Percentiles rank a stretch among this genome's conserved stretches.
These are phyloP conservation scores for Candida insectalens DNA, from an alignment of 805 yeast genomes.

Conservation along the genomic window DNA sequence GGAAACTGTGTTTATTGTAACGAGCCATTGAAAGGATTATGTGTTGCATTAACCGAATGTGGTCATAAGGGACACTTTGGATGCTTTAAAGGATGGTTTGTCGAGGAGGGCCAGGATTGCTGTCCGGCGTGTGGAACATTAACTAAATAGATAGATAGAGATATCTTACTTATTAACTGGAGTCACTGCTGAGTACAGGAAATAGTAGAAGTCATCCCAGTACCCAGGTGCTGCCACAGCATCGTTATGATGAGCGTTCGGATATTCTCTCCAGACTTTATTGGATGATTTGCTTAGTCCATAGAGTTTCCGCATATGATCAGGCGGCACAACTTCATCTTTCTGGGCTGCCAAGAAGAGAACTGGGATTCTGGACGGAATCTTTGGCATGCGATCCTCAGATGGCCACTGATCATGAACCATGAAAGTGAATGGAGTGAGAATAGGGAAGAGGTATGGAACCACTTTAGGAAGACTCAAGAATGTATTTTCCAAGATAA, in stretches of 20 bases:
- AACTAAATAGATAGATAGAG: neutral
- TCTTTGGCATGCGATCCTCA: constrained; percentile 42
- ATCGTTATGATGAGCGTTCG: constrained; percentile 70
- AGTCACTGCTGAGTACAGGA: constrained; percentile 23
- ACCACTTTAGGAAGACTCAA: constrained; percentile 61
- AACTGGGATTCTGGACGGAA: constrained; percentile 50
- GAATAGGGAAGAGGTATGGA: constrained; percentile 64
- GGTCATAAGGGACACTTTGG: constrained; percentile 85
- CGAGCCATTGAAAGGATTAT: constrained; percentile 65
- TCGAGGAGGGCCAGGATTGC: constrained; percentile 48
- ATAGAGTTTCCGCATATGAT: constrained; percentile 59
- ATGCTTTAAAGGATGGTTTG: constrained; percentile 73
- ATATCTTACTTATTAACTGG: constrained; percentile 1
- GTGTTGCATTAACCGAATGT: constrained; percentile 53
- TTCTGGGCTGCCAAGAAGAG: constrained; percentile 61
- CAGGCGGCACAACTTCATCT: constrained; percentile 91
- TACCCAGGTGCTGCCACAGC: constrained; percentile 67
- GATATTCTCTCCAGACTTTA: constrained; percentile 47
- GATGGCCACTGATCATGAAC: constrained; percentile 84
- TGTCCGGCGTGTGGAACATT: constrained; percentile 72
- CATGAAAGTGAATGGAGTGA: constrained; percentile 38
- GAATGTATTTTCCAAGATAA: constrained; percentile 83
- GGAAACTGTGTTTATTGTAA: constrained; percentile 73
- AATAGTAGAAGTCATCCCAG: constrained; percentile 61
- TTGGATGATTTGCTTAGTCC: constrained; percentile 37